A percentile compares a stretch with the other conserved stretches of the same genome.
Evolutionary conservation across 768 basidiomycete species (phyloP).

Genomic region (Boletus insuetus): DNA sequence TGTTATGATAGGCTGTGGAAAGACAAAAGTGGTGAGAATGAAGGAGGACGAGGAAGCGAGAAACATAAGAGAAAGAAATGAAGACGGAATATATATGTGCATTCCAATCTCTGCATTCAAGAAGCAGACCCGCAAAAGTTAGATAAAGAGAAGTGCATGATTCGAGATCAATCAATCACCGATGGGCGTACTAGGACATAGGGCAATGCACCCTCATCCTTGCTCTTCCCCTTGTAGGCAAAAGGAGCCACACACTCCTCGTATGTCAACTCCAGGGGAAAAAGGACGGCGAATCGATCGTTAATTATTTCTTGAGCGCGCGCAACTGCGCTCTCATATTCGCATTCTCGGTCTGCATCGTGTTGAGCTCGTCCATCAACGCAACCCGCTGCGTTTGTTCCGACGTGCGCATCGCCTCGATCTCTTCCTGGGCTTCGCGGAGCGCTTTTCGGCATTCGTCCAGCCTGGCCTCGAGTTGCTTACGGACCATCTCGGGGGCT

Average conservation of each 20-base stretch:
- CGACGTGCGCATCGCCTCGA: slow-evolving; percentile 61
- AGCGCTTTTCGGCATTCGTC: slow-evolving; percentile 59
- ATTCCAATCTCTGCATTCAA: neutral
- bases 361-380: slow-evolving; percentile 85
- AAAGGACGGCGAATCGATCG: neutral
- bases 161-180: neutral
- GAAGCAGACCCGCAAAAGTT: neutral
- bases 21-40: neutral
- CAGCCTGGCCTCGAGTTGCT: slow-evolving; percentile 64
- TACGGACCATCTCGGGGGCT: slow-evolving; percentile 46
- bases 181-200: neutral
- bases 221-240: neutral
- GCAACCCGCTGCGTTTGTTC: slow-evolving; percentile 83
- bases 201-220: neutral
- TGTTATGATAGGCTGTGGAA: slow-evolving; percentile 1
- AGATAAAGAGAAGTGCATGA: neutral
- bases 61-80: neutral
- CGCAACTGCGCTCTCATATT: slow-evolving; percentile 70
- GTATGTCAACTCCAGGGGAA: neutral
- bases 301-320: slow-evolving; percentile 39
- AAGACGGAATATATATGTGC: neutral
- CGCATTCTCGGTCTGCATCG: slow-evolving; percentile 76
- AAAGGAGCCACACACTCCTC: neutral
- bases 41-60: neutral
- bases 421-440: slow-evolving; percentile 62